Percentiles rank a stretch among this genome's conserved stretches.
Conservation (phyloP, 208 protist genomes). For the Crithidia brevicula region DNA sequence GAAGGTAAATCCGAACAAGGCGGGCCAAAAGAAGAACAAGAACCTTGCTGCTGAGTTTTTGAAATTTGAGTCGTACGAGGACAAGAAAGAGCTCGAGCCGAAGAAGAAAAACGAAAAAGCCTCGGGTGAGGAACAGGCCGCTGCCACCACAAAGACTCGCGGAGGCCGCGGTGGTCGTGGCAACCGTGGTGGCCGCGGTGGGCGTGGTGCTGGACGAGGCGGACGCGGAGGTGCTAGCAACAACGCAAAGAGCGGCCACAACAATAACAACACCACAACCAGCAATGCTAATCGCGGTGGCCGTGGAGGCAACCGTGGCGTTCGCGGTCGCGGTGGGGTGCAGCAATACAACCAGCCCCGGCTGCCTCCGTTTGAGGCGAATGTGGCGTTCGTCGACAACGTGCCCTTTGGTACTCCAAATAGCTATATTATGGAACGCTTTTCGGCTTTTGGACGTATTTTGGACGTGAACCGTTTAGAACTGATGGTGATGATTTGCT, state of each 20-base stretch:
- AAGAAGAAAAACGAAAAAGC: conserved; percentile 4
- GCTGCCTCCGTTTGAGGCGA: conserved; percentile 58
- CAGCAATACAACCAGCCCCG: conserved; percentile 18
- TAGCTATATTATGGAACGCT: conserved; percentile 71
- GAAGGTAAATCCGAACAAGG: conserved; percentile 27
- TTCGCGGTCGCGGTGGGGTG: conserved; percentile 20
- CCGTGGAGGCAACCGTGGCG: conserved; percentile 3
- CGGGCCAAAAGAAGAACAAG: conserved; percentile 31
- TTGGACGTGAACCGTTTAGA: conserved; percentile 86
- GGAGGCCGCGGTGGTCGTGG: conserved; percentile 16
- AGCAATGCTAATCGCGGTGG: background rate
- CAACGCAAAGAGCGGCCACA: background rate
- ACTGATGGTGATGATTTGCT: conserved; percentile 75
- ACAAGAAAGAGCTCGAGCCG: conserved; percentile 22
- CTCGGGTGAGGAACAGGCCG: background rate
- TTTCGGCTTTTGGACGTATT: conserved; percentile 69
- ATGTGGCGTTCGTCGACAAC: conserved; percentile 81
- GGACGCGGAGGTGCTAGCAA: background rate
- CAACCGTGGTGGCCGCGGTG: background rate
- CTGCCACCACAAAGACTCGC: background rate
- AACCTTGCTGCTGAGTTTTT: conserved; percentile 67
- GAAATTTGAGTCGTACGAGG: conserved; percentile 49
- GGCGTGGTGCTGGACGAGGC: conserved; percentile 10
- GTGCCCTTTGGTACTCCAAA: conserved; percentile 87
- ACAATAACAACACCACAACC: conserved; percentile 1